Conservation (phyloP, 2,329 filamentous ascomycete genomes). For the Coleophoma crateriformis region DNA sequence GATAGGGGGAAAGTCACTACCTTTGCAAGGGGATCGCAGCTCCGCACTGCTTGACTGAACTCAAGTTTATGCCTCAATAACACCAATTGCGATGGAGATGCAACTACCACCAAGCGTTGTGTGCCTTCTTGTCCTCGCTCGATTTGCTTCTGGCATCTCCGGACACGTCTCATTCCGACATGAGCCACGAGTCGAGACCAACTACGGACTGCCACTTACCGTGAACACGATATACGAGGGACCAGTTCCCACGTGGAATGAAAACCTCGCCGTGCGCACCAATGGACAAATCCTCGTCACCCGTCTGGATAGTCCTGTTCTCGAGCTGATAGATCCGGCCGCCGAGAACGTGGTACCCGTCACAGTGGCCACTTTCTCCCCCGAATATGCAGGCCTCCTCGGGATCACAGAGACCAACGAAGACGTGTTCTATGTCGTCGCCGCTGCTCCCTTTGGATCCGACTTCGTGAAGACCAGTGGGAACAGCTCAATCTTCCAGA, state of each 20-base stretch:
- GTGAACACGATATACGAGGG: neutral
- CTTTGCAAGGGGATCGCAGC: too few species aligned
- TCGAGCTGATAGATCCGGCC: constrained; percentile 27
- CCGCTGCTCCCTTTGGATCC: constrained; percentile 19
- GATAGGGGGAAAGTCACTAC: too few species aligned
- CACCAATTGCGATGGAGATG: too few species aligned
- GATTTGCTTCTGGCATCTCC: too few species aligned
- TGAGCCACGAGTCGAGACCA: neutral
- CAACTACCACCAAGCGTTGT: too few species aligned
- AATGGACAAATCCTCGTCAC: constrained; percentile 28
- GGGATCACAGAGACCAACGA: constrained; percentile 28
- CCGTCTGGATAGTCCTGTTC: constrained; percentile 20
- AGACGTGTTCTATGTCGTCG: constrained; percentile 21
- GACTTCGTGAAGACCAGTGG: constrained; percentile 12
- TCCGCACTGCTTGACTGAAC: too few species aligned
- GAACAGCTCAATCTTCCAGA: constrained; percentile 10
- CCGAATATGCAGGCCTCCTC: constrained; percentile 15
- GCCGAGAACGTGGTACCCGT: neutral
- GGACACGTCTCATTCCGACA: too few species aligned
- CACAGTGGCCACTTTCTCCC: constrained; percentile 25
- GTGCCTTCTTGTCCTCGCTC: too few species aligned
- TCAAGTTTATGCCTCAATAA: too few species aligned
- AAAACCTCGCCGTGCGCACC: constrained; percentile 29
- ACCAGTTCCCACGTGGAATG: constrained; percentile 6
- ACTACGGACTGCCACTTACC: neutral